Base-by-base conservation (phyloP, 164 flowering plant genomes). In the Aristolochia contorta region DNA sequence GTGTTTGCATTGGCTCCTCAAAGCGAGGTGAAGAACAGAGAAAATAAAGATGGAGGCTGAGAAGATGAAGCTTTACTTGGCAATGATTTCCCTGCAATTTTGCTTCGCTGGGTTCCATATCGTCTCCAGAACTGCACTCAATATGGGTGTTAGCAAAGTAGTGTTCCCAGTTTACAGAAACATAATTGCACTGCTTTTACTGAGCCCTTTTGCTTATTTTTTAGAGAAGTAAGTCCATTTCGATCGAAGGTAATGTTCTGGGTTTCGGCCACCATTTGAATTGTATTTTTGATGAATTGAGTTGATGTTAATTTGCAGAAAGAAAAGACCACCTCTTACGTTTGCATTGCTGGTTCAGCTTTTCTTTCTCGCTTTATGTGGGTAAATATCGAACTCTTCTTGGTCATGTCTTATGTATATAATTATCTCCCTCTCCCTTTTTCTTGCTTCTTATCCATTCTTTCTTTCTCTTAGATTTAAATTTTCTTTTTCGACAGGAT, bases 101-200 rank as follows among this genome's bases (percentile, higher is more conserved):
- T 76, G 84, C 60, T 82, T 71, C 77, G 81, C 89, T 59, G 89
- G 91, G n/a, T 82, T 81, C 69, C 91, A 85, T 72, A 79, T 89
- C 24, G 90, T 89, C n/a, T 77, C 86, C n/a, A 84, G 91, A 62
- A 70, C 80, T 67, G 96, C 90, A 48, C 83, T 88, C 4, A 82
- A 88, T 72, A 82, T 84, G 67, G 89, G 91, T 23, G 77, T 88
- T 50, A 88, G 92, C 79, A 81, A 85, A 71, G 79, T 85, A 63
- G 91, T 85, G 25, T 85, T 71, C 64, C 86, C 88, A 14, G 83
- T 88, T 48, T 85, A 85, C 61, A 80, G 90, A 64, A 88, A 88
- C 69, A 74, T 80, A 48, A 79, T 88, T 67, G 91, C 91, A 2
- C 45, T 88, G 67, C 47, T 79, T 65, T 47, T 88, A 62, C 51